Evolutionary conservation across 2,329 filamentous ascomycete genomes (phyloP).

Genomic region (Colletotrichum destructivum): DNA sequence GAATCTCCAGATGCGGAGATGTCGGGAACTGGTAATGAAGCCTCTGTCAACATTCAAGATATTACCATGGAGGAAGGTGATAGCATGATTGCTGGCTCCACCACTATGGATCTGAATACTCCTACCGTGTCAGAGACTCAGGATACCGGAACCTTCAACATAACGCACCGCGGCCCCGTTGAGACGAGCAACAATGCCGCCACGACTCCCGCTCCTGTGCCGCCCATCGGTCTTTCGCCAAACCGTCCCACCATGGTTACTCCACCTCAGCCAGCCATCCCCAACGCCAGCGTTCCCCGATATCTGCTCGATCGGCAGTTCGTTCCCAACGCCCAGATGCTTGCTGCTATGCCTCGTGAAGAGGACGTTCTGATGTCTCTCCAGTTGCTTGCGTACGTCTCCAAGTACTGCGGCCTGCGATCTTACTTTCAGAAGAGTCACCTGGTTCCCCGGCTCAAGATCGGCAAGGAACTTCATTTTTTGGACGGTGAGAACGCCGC

Average conservation of each 20-base stretch:
- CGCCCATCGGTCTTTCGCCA: slow-evolving; percentile 80
- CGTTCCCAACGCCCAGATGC: slow-evolving; percentile 78
- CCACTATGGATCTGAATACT: slow-evolving; percentile 81
- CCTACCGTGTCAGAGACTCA: slow-evolving; percentile 88
- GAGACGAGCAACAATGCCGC: slow-evolving; percentile 88
- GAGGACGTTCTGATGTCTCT: slow-evolving; percentile 99
- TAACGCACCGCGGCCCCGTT: slow-evolving; percentile 86
- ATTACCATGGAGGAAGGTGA: slow-evolving; percentile 85
- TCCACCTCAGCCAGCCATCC: slow-evolving; percentile 81
- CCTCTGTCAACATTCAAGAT: slow-evolving; percentile 87
- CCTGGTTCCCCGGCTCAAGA: slow-evolving; percentile 90
- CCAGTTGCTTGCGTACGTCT: slow-evolving; percentile 96
- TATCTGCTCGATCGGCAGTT: slow-evolving; percentile 84
- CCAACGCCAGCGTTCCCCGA: slow-evolving; percentile 80
- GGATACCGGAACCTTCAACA: slow-evolving; percentile 92
- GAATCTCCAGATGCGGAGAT: slow-evolving; percentile 83
- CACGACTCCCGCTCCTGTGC: slow-evolving; percentile 75
- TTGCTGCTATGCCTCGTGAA: slow-evolving; percentile 94
- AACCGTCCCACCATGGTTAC: slow-evolving; percentile 79
- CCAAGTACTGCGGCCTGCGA: slow-evolving; percentile 96
- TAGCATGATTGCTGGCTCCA: slow-evolving; percentile 79
- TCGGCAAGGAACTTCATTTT: slow-evolving; percentile 86
- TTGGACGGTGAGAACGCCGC: slow-evolving; percentile 78
- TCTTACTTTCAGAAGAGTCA: slow-evolving; percentile 97
- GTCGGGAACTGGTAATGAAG: slow-evolving; percentile 80